phyloP scores from a whole-genome alignment of 2,329 filamentous ascomycete species.

The Chrysosphaeria jannelii region DNA sequence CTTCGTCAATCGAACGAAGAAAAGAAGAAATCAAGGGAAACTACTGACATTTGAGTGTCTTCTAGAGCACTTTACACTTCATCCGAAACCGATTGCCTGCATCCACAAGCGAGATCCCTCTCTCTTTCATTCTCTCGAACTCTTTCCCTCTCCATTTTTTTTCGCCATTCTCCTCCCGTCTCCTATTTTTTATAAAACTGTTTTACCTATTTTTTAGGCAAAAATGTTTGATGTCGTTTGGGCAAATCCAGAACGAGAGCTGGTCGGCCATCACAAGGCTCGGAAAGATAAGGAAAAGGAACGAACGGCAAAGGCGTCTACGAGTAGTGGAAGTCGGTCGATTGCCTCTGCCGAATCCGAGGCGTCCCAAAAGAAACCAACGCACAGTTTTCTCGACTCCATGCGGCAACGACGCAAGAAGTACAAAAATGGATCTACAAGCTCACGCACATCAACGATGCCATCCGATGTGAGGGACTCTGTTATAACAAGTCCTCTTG shows the following conservation, averaged over 20 bases:
- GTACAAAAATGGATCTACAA: constrained; percentile 1
- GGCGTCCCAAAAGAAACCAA: constrained; percentile 11
- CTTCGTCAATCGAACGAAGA: no score
- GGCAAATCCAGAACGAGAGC: constrained; percentile 22
- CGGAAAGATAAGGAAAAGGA: constrained; percentile 15
- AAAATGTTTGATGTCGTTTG: constrained; percentile 28
- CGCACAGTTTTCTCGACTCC: constrained; percentile 15
- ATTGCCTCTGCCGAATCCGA: constrained; percentile 16
- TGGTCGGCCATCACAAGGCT: constrained; percentile 19
- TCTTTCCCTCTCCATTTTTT: not conserved
- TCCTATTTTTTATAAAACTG: not conserved
- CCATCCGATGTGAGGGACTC: no score
- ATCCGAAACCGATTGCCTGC: no score
- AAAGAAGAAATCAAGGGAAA: no score
- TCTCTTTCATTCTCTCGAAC: not conserved
- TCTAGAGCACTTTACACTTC: no score
- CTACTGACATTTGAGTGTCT: no score
- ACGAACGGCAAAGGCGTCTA: constrained; percentile 7
- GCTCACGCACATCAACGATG: no score
- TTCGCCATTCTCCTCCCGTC: not conserved
- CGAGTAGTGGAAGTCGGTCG: constrained; percentile 7
- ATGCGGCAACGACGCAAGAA: constrained; percentile 6
- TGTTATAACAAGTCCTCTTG: no score
- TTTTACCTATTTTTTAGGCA: not conserved
- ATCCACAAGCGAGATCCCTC: not conserved